Evolutionary conservation across 495 filamentous ascomycete genomes (phyloP), one percentile per base, ranked within the genome.

Genomic region (Penicillium canescens): DNA sequence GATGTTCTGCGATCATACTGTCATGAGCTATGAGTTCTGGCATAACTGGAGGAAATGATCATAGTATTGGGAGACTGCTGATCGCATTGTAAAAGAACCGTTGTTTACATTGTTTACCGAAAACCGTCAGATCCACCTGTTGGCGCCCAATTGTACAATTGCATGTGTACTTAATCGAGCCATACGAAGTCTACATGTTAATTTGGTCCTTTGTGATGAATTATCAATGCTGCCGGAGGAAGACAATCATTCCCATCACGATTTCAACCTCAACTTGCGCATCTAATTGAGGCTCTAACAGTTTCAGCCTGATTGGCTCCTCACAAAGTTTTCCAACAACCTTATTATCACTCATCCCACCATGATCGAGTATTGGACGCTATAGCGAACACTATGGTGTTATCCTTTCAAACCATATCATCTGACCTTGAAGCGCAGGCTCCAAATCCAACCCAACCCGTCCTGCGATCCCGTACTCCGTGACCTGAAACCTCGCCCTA

Each of bases 1-100:
- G 59, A 80, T 85, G 26, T 98, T 88, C 70, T 74, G 77, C 57
- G 83, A 96, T 68, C 86, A 90, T 55, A 83, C 82, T 0, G 79
- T 97, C 13, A 70, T 96, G 65, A 89, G 81, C 62, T 98, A 97
- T 70, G 89, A 96, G 62, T 71, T 97, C 47, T 77, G 76, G 76
- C 74, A 75, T 39, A 66, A 70, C 13, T 74, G 70, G 74, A 63
- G 56, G 21, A 21, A 34, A 35, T 59, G 21, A 50, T 28, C 28
- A 1, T 2, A 21, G 31, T n/a, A 4, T 14, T 21, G 35, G 20
- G 28, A 12, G 7, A 8, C 6, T 14, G 11, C 26, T 40, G 10
- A 1, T 14, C 10, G 16, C 20, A 5, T 12, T 38, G 33, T 12
- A 26, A 13, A 47, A 38, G 34, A 23, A 9, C 7, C 21, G 3